Base-by-base conservation (phyloP, 371 early-diverging fungal species). In the Apophysomyces sp. region DNA sequence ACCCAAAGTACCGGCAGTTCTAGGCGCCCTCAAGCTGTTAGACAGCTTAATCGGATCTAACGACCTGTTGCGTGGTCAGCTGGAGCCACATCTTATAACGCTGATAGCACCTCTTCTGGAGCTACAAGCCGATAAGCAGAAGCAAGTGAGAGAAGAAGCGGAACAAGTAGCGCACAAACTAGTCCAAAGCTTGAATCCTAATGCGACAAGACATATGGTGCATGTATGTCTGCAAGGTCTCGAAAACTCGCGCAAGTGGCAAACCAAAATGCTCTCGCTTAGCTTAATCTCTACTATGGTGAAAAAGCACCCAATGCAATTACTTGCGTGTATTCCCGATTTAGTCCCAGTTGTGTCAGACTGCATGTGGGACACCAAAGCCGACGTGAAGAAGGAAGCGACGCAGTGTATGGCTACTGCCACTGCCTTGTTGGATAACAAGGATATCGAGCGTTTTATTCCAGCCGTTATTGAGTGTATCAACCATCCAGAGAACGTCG, bases 321-420 rank as follows among this genome's bases (percentile, higher is more conserved):
- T 89, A 58, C 81, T 80, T 36, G 71, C 73, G 39, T 74, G 71
- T 40, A 76, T 92, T 52, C 89, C 89, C 34, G 86, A 85, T 54
- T 81, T 92, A 31, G 81, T 90, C 54, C 90, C 91, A 18, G 67
- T 77, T 27, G 85, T 90, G 62, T 85, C 89, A 55, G 89, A 89
- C 37, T 81, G 85, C 64, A 81, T 92, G 70, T 83, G 84, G 77
- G 90, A 90, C 70, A 90, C 89, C 60, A 87, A 89, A 72, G 67
- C 69, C 4, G 90, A 90, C 63, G 82, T 82, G 72, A 74, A 67
- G 71, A 68, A 74, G 55, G 54, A 68, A 11, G 81, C 81, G 21
- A 81, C 76, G 44, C 62, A 68, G 36, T 71, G 79, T 18, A 85
- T 85, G 83, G 62, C 68, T 27, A 69, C 65, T 36, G 71, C 78